Conservation (phyloP, 805 yeast genomes). For the Kazachstania viticola region DNA sequence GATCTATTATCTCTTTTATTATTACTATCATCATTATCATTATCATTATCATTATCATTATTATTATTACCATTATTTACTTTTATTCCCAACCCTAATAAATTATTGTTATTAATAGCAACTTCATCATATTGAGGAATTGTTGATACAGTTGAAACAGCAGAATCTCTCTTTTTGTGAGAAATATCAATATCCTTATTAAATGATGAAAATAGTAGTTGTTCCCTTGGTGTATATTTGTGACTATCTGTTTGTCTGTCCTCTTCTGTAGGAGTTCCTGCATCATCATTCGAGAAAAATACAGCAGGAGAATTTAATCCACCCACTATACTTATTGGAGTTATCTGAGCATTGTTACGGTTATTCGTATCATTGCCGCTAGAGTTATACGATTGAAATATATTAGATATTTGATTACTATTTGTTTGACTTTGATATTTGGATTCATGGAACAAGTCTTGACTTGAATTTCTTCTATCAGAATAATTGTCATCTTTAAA, state of each 20-base stretch:
- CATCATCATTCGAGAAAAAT: neutral
- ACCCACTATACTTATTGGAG: neutral
- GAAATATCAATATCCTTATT: too few species aligned
- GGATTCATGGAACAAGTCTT: too few species aligned
- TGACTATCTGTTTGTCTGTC: neutral
- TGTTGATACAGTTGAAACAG: conserved; percentile 24
- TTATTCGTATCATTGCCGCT: too few species aligned
- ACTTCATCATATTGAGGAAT: conserved; percentile 20
- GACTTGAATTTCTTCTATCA: too few species aligned
- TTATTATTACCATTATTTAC: conserved; percentile 2
- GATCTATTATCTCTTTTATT: too few species aligned
- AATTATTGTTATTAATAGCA: conserved; percentile 5
- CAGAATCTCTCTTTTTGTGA: conserved; percentile 20
- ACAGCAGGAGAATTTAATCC: conserved; percentile 3
- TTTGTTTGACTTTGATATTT: too few species aligned
- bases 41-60: neutral
- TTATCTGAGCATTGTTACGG: too few species aligned
- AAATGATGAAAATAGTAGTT: conserved; percentile 1
- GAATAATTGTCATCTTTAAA: too few species aligned
- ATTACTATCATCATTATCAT: too few species aligned
- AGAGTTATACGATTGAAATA: too few species aligned
- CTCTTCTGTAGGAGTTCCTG: neutral
- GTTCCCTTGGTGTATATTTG: too few species aligned
- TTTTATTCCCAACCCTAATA: conserved; percentile 13
- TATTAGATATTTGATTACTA: neutral